Evolutionary conservation across 2,329 filamentous ascomycete species (phyloP), one percentile per base, ranked within the genome.

Genomic region (Arthroderma uncinatum): DNA sequence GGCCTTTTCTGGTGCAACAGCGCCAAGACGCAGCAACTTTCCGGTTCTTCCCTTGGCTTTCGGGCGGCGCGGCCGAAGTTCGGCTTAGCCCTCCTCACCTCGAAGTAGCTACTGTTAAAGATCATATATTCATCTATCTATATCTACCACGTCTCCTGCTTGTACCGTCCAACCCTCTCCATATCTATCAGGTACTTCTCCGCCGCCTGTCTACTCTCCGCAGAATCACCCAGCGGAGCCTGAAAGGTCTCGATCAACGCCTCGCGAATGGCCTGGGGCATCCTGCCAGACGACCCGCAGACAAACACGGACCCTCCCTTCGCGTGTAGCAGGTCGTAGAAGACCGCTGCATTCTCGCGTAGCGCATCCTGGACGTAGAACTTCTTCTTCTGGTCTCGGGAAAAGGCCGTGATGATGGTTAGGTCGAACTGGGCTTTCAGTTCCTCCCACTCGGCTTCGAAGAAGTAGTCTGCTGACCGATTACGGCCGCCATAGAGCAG

Each of bases 401-500:
- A 89, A 66, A 89, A 89, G 0, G 86, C 86, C 0, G 82, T 79
- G 54, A 79, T 73, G 1, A 87, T 77, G 5, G 76, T 71, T 4
- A 87, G 69, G 1, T 73, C 70, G 1, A 77, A 69, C 1, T 69
- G 58, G 1, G 67, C 61, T 5, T 69, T 62, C 4, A 84, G 62
- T 0, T 66, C 40, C 1, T 73, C 65, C 90, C 90, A 96, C 61
- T 97, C 91, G 0, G 84, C 70, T 4, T 76, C 71, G 68, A 93
- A 98, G 73, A 90, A 91, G 71, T 82, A 96, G 68, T 98, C 93
- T 0, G 85, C 81, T 0, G 74, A 65, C 9, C 76, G 73, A 64
- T 88, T 94, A 33, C 93, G 84, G 62, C 87, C 89, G 9, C 93
- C 93, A 63, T 89, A 97, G 70, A 97, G 85, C 1, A 98, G 76